Percentiles rank a stretch among this genome's conserved stretches.
These are phyloP conservation scores for Skeletonema marinoi DNA, from an alignment of 108 stramenopile genomes.

Conservation along the genomic window DNA sequence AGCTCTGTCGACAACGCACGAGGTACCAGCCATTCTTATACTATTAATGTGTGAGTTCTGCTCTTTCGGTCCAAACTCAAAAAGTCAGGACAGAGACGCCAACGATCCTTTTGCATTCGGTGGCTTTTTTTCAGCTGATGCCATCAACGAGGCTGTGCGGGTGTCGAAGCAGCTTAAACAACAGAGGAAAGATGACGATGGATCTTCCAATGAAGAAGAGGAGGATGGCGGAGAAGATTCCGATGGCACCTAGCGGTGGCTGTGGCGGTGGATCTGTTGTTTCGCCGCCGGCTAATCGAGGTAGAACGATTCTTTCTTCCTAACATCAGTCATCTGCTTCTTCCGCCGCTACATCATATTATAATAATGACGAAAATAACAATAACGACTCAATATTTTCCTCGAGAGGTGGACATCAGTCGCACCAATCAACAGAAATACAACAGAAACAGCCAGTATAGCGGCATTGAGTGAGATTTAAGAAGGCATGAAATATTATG, in stretches of 20 bases:
- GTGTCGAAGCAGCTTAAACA: slow-evolving; percentile 30
- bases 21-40: neutral
- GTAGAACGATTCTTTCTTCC: neutral
- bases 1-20: no score
- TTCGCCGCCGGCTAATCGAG: slow-evolving; percentile 1
- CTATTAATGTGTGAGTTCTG: slow-evolving; percentile 84
- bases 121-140: slow-evolving; percentile 79
- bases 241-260: slow-evolving; percentile 75
- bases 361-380: neutral
- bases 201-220: slow-evolving; percentile 45
- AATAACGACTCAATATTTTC: neutral
- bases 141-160: slow-evolving; percentile 71
- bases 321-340: neutral
- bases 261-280: neutral
- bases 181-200: slow-evolving; percentile 24
- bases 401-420: slow-evolving; percentile 8
- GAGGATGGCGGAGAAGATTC: slow-evolving; percentile 45
- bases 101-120: slow-evolving; percentile 48
- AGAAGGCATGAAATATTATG: no score
- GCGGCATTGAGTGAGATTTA: no score
- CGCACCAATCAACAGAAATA: slow-evolving; percentile 10
- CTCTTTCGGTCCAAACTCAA: slow-evolving; percentile 42
- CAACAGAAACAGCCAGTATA: slow-evolving; percentile 9
- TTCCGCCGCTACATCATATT: neutral
- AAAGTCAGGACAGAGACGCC: slow-evolving; percentile 44